These are phyloP conservation scores for Pisolithus marmoratus DNA, from an alignment of 768 basidiomycete species.

Conservation along the genomic window DNA sequence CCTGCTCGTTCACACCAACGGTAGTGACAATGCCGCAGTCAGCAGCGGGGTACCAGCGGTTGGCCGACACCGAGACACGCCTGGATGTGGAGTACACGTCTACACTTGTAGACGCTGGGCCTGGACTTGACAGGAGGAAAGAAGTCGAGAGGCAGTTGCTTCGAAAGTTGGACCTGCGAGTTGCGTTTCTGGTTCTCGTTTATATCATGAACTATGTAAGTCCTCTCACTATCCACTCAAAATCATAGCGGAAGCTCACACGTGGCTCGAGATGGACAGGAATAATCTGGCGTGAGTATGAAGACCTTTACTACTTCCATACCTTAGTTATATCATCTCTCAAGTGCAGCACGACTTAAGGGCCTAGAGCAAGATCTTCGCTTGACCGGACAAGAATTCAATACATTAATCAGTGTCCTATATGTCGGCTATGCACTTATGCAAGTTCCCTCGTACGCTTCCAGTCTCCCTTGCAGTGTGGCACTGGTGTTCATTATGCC, in stretches of 20 bases:
- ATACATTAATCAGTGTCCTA: slow-evolving; percentile 60
- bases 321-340: neutral
- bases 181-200: slow-evolving; percentile 39
- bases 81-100: neutral
- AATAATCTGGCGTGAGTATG: slow-evolving; percentile 54
- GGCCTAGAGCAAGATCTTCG: slow-evolving; percentile 65
- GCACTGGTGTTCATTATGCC: neutral
- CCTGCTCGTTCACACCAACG: neutral
- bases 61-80: neutral
- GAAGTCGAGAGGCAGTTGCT: slow-evolving; percentile 37
- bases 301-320: neutral
- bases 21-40: neutral
- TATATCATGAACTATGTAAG: slow-evolving; percentile 46
- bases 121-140: slow-evolving; percentile 25
- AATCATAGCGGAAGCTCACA: slow-evolving; percentile 1
- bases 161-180: slow-evolving; percentile 37
- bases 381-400: slow-evolving; percentile 55
- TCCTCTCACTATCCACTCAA: neutral
- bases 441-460: slow-evolving; percentile 65
- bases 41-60: neutral
- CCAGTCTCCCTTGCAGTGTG: neutral
- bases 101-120: neutral
- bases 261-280: slow-evolving; percentile 48
- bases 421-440: slow-evolving; percentile 69
- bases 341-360: slow-evolving; percentile 62